Conservation (phyloP, 345 rosid genomes). For the Camelina sativa region DNA sequence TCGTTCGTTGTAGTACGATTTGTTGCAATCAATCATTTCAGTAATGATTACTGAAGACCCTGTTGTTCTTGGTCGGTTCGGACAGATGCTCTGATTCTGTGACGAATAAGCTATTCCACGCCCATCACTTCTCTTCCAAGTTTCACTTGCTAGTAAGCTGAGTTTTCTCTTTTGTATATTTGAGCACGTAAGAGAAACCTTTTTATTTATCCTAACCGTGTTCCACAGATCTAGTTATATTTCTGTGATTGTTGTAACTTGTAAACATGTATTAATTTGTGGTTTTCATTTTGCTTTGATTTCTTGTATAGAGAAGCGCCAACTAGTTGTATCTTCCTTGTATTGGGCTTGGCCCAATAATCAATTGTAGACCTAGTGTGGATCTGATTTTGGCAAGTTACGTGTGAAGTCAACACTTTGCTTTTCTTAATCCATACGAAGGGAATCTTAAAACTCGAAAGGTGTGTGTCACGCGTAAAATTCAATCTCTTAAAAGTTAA, state of each 20-base stretch:
- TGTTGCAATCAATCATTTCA: constrained; percentile 4
- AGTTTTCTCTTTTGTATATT: constrained; percentile 9
- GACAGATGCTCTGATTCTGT: constrained; percentile 21
- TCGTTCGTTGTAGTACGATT: background rate
- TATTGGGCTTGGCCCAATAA: constrained; percentile 13
- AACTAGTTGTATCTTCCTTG: background rate
- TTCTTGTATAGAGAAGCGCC: background rate
- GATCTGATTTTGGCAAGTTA: background rate
- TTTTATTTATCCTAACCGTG: background rate
- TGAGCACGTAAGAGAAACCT: background rate
- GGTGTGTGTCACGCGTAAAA: background rate
- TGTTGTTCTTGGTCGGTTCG: constrained; percentile 15
- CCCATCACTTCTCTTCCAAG: constrained; percentile 23
- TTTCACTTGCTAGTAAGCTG: constrained; percentile 5
- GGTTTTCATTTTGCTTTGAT: background rate
- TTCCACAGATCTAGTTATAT: background rate
- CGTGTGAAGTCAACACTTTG: background rate
- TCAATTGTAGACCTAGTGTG: background rate
- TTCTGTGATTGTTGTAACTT: background rate
- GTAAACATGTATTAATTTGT: background rate
- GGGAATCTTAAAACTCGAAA: too few species aligned
- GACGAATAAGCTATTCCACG: constrained; percentile 25
- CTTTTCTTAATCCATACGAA: background rate
- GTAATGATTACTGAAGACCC: background rate
- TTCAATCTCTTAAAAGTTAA: background rate